Evolutionary conservation across 2,329 filamentous ascomycete genomes (phyloP).

Genomic region (Cordyceps javanica): DNA sequence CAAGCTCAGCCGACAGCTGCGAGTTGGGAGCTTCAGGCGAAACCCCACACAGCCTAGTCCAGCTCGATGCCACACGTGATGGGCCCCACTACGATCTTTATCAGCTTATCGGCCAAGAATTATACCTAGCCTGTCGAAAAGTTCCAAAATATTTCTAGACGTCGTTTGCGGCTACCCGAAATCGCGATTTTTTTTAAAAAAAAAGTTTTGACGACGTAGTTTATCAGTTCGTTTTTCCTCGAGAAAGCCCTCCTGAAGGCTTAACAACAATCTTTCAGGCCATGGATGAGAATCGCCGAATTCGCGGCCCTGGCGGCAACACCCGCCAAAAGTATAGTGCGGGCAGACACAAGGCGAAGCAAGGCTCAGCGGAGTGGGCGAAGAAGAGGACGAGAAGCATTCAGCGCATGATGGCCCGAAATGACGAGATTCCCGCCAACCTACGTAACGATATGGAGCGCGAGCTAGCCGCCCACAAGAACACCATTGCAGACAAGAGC

Average conservation of each 20-base stretch:
- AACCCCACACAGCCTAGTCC: background rate
- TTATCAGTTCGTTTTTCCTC: too few relatives aligned
- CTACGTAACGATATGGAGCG: constrained; percentile 64
- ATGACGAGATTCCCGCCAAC: constrained; percentile 59
- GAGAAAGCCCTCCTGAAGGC: too few relatives aligned
- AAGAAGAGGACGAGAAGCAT: constrained; percentile 69
- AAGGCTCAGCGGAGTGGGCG: constrained; percentile 50
- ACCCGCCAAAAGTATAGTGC: constrained; percentile 29
- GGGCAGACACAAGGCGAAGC: constrained; percentile 36
- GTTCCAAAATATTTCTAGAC: background rate
- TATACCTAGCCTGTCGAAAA: background rate
- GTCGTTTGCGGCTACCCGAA: background rate
- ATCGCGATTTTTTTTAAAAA: background rate
- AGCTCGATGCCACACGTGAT: constrained; percentile 10
- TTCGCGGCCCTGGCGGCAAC: constrained; percentile 17
- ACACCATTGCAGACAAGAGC: constrained; percentile 54
- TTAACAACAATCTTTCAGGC: too few relatives aligned
- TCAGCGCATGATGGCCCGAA: constrained; percentile 56
- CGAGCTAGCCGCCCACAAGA: constrained; percentile 60
- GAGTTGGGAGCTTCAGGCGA: background rate
- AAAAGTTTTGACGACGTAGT: background rate
- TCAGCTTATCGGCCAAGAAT: constrained; percentile 13
- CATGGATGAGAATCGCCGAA: background rate
- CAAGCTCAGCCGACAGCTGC: background rate
- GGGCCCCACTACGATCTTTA: constrained; percentile 8